Conservation (phyloP, 129 eudicot species). For the Calendula officinalis region DNA sequence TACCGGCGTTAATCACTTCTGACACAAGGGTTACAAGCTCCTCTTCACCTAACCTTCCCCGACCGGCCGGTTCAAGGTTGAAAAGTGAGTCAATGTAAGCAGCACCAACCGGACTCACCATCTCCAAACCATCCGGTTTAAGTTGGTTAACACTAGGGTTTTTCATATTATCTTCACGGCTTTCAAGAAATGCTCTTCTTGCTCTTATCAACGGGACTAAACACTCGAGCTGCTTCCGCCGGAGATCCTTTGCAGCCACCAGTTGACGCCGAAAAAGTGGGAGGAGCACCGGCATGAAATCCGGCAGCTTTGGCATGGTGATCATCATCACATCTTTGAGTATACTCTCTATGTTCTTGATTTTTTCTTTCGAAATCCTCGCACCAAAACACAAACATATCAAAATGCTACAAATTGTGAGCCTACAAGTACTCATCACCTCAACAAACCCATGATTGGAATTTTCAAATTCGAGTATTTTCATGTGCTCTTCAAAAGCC, state of each 20-base stretch:
- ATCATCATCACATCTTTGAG: slow-evolving; percentile 94
- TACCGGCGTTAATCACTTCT: slow-evolving; percentile 85
- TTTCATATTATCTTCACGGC: slow-evolving; percentile 41
- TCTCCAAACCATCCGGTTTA: slow-evolving; percentile 38
- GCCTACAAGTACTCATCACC: slow-evolving; percentile 81
- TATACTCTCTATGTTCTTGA: slow-evolving; percentile 61
- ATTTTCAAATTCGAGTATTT: slow-evolving; percentile 47
- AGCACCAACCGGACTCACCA: slow-evolving; percentile 94
- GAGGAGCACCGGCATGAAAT: slow-evolving; percentile 74
- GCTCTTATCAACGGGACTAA: slow-evolving; percentile 62
- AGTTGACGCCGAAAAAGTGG: slow-evolving; percentile 68
- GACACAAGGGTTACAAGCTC: slow-evolving; percentile 85
- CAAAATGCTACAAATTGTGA: slow-evolving; percentile 77
- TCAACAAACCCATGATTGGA: slow-evolving; percentile 56
- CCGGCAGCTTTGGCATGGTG: slow-evolving; percentile 84
- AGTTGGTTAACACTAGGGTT: slow-evolving; percentile 29
- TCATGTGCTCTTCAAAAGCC: slow-evolving; percentile 82
- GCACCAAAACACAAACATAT: slow-evolving; percentile 95
- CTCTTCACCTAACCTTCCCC: slow-evolving; percentile 69
- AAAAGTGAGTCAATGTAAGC: slow-evolving; percentile 86
- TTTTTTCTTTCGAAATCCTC: slow-evolving; percentile 58
- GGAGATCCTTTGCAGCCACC: slow-evolving; percentile 57
- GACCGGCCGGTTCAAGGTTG: slow-evolving; percentile 48
- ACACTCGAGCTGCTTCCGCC: slow-evolving; percentile 63
- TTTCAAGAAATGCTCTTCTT: slow-evolving; percentile 58